Base-by-base conservation (phyloP, 2,329 filamentous ascomycete genomes). In the Fusarium zealandicum region DNA sequence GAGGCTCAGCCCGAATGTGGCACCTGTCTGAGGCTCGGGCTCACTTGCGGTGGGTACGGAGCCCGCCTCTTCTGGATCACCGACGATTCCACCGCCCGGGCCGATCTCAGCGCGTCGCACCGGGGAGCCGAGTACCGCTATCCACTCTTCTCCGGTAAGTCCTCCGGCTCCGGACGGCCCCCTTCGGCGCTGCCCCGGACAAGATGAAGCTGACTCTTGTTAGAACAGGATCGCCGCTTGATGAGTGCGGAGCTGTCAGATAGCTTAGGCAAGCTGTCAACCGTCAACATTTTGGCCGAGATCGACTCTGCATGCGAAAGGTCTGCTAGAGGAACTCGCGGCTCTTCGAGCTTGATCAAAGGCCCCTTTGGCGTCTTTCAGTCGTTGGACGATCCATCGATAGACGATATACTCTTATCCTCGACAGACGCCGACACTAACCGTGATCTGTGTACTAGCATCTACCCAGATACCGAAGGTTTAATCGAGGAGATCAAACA, bases 31-130 rank as follows among this genome's bases (percentile, higher is more conserved):
- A 65, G 70, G 12, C 63, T 73, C 13, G 71, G 71, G 1, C 48
- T 78, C 1, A 18, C 41, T 0, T 79, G 76, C 45, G 72, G 69
- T 18, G 76, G 76, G 0, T 79, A 79, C 47, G 71, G 72, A 27
- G 75, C 72, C 7, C 66, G 63, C 6, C 52, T 73, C 7, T 64
- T 70, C 13, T 73, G 71, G 71, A 59, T 71, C 17, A 59, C 56
- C 16, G 66, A 70, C 17, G 54, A 66, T 64, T 40, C 70, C 65
- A 54, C 41, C 18, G 35, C 59, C 54, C 62, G 36, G 59, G 63
- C 45, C 35, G 59, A 45, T 57, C 63, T 41, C 65, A 66, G 53
- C 57, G 55, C 11, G 6, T 25, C 22, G 22, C 65, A 68, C 44
- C 58, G 66, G 35, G 64, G 66, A 1, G 63, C 63, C 32, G 63